Evolutionary conservation across 257 asterid genomes (phyloP).

Genomic region (Solanum neorickii): DNA sequence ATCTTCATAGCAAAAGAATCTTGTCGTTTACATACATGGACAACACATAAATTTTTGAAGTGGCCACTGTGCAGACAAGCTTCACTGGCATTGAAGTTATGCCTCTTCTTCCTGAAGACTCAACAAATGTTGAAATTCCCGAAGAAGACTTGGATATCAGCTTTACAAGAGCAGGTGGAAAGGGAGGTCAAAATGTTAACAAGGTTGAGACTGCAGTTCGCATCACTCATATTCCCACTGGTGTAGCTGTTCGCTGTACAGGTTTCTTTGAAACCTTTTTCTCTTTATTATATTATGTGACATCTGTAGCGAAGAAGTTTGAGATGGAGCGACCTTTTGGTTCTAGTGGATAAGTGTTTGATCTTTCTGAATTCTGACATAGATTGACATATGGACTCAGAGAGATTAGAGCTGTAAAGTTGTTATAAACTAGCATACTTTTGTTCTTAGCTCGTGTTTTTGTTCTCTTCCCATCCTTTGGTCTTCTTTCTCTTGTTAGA

Average conservation of each 20-base stretch:
- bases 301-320: not conserved
- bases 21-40: not conserved
- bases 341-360: not conserved
- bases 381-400: not conserved
- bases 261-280: constrained; percentile 29
- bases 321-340: not conserved
- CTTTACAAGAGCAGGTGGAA: constrained; percentile 83
- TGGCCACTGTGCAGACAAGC: constrained; percentile 58
- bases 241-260: constrained; percentile 84
- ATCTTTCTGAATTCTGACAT: not conserved
- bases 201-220: constrained; percentile 97
- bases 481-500: not conserved
- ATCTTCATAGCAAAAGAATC: not conserved
- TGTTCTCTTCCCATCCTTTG: not conserved
- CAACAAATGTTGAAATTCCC: constrained; percentile 72
- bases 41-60: not conserved
- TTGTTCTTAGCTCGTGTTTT: not conserved
- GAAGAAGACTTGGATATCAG: constrained; percentile 89
- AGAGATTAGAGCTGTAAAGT: not conserved
- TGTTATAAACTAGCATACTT: not conserved
- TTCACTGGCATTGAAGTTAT: constrained; percentile 93
- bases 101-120: constrained; percentile 96
- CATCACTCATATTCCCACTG: constrained; percentile 88
- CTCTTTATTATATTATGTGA: not conserved
- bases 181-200: constrained; percentile 97